phyloP scores from a whole-genome alignment of 169 alveolate species.

The Cryptosporidium sp. region DNA sequence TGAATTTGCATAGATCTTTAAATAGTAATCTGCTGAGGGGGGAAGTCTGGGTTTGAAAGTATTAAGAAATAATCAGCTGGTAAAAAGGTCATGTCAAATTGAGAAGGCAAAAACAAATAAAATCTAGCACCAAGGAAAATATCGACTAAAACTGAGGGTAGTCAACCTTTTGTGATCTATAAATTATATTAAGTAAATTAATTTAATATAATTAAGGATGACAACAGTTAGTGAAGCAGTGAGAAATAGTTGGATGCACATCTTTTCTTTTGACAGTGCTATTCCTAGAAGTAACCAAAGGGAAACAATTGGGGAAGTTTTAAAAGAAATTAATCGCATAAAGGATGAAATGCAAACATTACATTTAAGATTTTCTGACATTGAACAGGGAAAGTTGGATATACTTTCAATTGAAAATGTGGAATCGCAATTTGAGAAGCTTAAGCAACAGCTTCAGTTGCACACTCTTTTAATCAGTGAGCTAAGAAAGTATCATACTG shows the following conservation, averaged over 20 bases:
- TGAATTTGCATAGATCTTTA: constrained; percentile 47
- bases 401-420: constrained; percentile 42
- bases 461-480: constrained; percentile 65
- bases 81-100: not conserved
- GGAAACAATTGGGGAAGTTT: constrained; percentile 56
- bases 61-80: not conserved
- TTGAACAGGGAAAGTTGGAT: constrained; percentile 62
- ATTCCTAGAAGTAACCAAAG: constrained; percentile 61
- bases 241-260: constrained; percentile 74
- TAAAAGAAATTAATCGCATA: constrained; percentile 69
- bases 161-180: not conserved
- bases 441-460: constrained; percentile 54
- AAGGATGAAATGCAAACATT: constrained; percentile 73
- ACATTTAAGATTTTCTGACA: constrained; percentile 58
- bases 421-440: constrained; percentile 61
- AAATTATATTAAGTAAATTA: not conserved
- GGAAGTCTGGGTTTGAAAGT: not conserved
- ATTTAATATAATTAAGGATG: constrained; percentile 15
- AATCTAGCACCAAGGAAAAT: not conserved
- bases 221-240: constrained; percentile 70
- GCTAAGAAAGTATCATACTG: constrained; percentile 70
- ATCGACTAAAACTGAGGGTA: not conserved
- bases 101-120: not conserved
- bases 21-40: constrained; percentile 33
- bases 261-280: constrained; percentile 74